Base-by-base conservation (phyloP, 2,329 filamentous ascomycete species). In the Eutypa lata region DNA sequence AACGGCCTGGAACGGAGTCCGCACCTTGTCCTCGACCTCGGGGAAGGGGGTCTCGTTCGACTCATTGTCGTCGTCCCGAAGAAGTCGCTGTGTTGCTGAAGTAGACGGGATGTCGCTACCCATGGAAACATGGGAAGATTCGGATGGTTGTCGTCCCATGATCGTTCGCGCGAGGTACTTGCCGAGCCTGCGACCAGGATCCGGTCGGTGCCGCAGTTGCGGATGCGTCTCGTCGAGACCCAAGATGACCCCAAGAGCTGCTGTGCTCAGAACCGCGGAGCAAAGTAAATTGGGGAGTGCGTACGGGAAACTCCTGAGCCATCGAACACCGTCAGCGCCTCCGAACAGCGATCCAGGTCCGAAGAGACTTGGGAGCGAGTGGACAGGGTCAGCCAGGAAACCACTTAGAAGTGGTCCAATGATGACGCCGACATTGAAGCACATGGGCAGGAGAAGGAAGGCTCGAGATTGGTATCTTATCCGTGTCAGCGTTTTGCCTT, bases 381-480 rank as follows among this genome's bases (percentile, higher is more conserved):
- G 62, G 0, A 68, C 68, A 2, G 71, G 73, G 50, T 75, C 72
- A 4, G 72, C 71, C 6, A 76, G 63, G 3, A 73, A 18, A 5
- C 73, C 73, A 28, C 73, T 64, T 5, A 81, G 59, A n/a, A 80
- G 71, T 1, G 79, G 79, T 0, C 79, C 78, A 26, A 81, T 71
- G 42, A 81, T 80, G 37, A 81, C 73, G n/a, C 80, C 81, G 22
- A 83, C 73, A 58, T 89, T 90, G 68, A 87, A 89, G 26, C 83
- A 87, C 84, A 90, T 89, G 13, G 70, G 70, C 19, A 73, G 54
- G 16, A 72, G 49, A 22, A 72, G 52, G 42, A 73, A 73, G 0
- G 70, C 70, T 3, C 69, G 55, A 1, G 69, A 68, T 48, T 73
- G 66, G 49, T 68, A 72, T 66, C 67, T 71, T 52, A 69, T 72